Evolutionary conservation across 495 filamentous ascomycete species (phyloP), one percentile per base, ranked within the genome.

Genomic region (Podospora conica): DNA sequence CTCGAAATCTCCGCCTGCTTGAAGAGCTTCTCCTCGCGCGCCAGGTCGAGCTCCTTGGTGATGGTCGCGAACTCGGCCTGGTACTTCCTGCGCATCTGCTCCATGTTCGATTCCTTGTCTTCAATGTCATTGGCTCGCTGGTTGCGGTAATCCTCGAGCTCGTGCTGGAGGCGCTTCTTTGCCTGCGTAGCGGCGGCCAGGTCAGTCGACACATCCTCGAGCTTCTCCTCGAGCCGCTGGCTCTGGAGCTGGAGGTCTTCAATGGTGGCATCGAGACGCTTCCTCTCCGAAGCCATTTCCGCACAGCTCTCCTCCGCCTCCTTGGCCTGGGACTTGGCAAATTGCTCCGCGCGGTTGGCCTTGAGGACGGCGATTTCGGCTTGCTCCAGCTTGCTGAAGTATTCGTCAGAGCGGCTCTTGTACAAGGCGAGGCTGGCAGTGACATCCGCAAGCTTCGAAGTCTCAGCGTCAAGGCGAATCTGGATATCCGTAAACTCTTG

Each of bases 1-100:
- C 91, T 85, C 11, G 88, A 79, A 66, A 87, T 90, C 73, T 92
- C 88, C 23, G 78, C 75, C 71, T 86, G 82, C 71, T 84, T 84
- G 70, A 80, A 84, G 55, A 85, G 75, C 73, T 81, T 85, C 77
- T 93, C 94, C 72, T 98, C 96, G 24, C 95, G 87, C 66, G 96
- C 92, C 69, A 97, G 86, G 73, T 98, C 93, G 8, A 98, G 85
- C 74, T 98, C 95, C 67, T 91, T 90, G 60, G 90, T 96, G 60
- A 98, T 79, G 0, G 88, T 88, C 12, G 91, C 88, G 75, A 98
- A 92, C 70, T 98, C 95, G 22, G 88, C 82, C 74, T 98, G 95
- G 74, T 98, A 98, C 78, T 98, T 98, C 80, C 93, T 93, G 66
- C 95, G 84, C 21, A 95, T 97, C 76, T 98, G 95, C 77, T 98